These are phyloP conservation scores for Clavaria fumosa DNA, from an alignment of 768 basidiomycete genomes.

Conservation along the genomic window DNA sequence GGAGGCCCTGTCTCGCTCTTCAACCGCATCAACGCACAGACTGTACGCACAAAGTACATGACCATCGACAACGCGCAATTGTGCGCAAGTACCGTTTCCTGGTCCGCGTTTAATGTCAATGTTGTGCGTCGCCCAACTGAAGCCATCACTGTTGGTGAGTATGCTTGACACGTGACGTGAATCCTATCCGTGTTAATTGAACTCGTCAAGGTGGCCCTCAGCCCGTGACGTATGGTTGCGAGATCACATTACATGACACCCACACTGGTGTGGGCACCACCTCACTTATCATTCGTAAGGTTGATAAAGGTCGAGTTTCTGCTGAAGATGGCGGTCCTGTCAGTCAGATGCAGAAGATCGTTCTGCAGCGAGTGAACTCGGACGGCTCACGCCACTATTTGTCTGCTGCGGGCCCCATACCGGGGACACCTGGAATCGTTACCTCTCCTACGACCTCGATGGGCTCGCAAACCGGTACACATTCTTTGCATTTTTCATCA, in stretches of 20 bases:
- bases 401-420: constrained; percentile 74
- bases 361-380: constrained; percentile 67
- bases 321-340: constrained; percentile 84
- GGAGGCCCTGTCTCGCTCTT: constrained; percentile 85
- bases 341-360: constrained; percentile 95
- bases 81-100: constrained; percentile 79
- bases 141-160: constrained; percentile 47
- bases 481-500: constrained; percentile 63
- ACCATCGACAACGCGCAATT: constrained; percentile 73
- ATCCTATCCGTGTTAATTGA: constrained; percentile 27
- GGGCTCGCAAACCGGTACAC: constrained; percentile 63
- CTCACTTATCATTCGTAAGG: constrained; percentile 78
- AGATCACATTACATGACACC: constrained; percentile 73
- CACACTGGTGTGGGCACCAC: constrained; percentile 77
- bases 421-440: constrained; percentile 56
- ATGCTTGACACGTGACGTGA: constrained; percentile 28
- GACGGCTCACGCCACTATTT: constrained; percentile 80
- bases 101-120: constrained; percentile 92
- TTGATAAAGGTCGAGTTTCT: constrained; percentile 80
- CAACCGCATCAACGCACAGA: constrained; percentile 94
- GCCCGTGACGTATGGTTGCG: constrained; percentile 84
- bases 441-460: constrained; percentile 61
- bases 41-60: constrained; percentile 96
- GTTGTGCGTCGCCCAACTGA: constrained; percentile 66
- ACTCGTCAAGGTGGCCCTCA: constrained; percentile 50